phyloP scores from a whole-genome alignment of 192 early-diverging fungal species.

The Pilaira anomala region DNA sequence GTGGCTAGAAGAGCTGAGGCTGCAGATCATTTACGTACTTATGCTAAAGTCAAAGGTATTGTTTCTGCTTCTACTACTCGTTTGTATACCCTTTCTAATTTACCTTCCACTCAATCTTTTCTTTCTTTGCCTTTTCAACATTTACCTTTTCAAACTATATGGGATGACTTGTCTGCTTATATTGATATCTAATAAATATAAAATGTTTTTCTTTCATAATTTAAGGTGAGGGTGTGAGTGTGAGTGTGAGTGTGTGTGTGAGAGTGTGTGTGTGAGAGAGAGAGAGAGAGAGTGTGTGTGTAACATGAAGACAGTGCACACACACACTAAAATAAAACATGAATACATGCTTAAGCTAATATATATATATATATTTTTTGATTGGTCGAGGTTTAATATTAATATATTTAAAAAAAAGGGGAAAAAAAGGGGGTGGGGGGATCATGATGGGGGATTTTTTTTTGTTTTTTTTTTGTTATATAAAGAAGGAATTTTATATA shows the following conservation, averaged over 20 bases:
- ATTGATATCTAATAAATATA: neutral
- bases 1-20: constrained; percentile 28
- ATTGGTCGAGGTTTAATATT: too few species aligned
- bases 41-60: constrained; percentile 28
- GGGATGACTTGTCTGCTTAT: neutral
- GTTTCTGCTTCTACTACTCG: constrained; percentile 31
- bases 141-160: constrained; percentile 22
- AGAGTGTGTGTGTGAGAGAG: too few species aligned
- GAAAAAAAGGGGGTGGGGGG: neutral
- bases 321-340: too few species aligned
- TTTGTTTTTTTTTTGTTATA: neutral
- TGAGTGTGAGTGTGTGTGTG: too few species aligned
- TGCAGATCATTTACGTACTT: constrained; percentile 28
- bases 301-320: neutral
- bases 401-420: neutral
- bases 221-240: too few species aligned
- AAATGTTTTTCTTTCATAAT: neutral
- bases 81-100: constrained; percentile 26
- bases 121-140: constrained; percentile 23
- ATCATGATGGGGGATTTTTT: neutral
- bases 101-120: constrained; percentile 23
- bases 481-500: neutral
- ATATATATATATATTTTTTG: too few species aligned
- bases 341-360: too few species aligned
- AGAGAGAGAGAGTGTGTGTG: too few species aligned